A percentile compares a stretch with the other conserved stretches of the same genome.
Conservation (phyloP, 495 filamentous ascomycete genomes). For the Aspergillus diversus region DNA sequence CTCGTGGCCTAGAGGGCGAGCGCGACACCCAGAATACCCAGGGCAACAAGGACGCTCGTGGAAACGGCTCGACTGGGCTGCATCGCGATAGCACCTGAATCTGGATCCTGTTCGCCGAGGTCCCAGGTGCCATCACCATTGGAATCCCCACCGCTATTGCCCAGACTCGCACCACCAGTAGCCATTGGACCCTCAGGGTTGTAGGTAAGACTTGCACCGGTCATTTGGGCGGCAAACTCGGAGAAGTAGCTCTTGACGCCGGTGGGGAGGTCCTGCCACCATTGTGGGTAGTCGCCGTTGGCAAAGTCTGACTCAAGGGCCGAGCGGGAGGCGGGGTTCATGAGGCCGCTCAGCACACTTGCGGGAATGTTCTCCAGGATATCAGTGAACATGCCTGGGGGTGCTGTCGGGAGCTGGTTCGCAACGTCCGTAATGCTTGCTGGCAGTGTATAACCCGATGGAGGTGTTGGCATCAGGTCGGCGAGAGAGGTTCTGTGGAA, state of each 20-base stretch:
- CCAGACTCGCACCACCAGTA: conserved; percentile 1
- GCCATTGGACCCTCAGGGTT: neutral
- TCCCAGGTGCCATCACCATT: neutral
- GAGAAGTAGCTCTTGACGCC: conserved; percentile 6
- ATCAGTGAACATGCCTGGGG: neutral
- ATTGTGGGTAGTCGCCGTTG: neutral
- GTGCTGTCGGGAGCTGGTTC: neutral
- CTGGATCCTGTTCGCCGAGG: neutral
- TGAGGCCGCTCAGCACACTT: neutral
- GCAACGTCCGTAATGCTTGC: neutral
- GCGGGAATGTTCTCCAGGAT: neutral
- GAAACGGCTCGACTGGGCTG: conserved; percentile 1
- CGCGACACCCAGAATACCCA: neutral
- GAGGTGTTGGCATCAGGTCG: neutral
- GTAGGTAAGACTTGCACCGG: neutral
- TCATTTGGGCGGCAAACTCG: neutral
- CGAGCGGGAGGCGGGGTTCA: conserved; percentile 2
- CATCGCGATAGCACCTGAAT: conserved; percentile 1
- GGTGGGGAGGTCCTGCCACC: conserved; percentile 4
- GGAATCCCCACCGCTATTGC: neutral
- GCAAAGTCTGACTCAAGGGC: neutral
- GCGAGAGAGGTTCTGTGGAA: neutral
- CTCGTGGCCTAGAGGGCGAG: neutral
- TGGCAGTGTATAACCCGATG: neutral
- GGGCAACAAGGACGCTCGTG: neutral